Conservation (phyloP, 352 stramenopile genomes). For the Pythium volutum region DNA sequence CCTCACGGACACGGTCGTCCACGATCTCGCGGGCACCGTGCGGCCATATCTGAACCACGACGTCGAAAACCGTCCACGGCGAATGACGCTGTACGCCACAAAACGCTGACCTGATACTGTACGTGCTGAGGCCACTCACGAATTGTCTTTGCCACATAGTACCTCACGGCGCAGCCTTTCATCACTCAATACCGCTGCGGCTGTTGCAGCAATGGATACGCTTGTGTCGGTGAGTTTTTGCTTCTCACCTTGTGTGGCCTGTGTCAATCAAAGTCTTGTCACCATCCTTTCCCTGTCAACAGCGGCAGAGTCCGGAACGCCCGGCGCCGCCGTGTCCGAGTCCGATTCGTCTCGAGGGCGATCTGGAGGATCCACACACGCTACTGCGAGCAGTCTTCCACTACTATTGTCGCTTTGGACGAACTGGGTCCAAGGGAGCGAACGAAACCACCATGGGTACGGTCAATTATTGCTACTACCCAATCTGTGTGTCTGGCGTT, state of each 20-base stretch:
- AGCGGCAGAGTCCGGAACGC: slow-evolving; percentile 17
- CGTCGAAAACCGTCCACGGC: slow-evolving; percentile 10
- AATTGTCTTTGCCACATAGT: not conserved
- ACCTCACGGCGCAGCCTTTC: slow-evolving; percentile 9
- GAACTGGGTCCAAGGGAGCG: slow-evolving; percentile 58
- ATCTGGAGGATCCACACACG: slow-evolving; percentile 79
- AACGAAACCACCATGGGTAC: slow-evolving; percentile 69
- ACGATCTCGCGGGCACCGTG: slow-evolving; percentile 21
- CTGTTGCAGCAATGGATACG: slow-evolving; percentile 6
- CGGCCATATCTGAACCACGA: slow-evolving; percentile 25
- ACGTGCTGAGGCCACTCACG: not conserved
- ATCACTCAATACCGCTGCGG: slow-evolving; percentile 3
- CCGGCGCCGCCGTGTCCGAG: slow-evolving; percentile 14
- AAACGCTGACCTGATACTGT: not conserved
- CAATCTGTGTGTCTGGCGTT: not conserved
- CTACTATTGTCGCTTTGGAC: slow-evolving; percentile 84
- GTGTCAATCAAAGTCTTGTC: not conserved
- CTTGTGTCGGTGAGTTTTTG: slow-evolving; percentile 1
- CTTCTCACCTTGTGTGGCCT: not conserved
- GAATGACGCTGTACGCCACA: slow-evolving; percentile 7
- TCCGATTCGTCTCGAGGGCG: slow-evolving; percentile 39
- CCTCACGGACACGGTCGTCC: slow-evolving; percentile 23
- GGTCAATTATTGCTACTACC: not conserved
- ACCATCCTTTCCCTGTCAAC: not conserved
- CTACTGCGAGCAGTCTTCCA: slow-evolving; percentile 79